Base-by-base conservation (phyloP, 345 rosid species). In the Salix brachista region DNA sequence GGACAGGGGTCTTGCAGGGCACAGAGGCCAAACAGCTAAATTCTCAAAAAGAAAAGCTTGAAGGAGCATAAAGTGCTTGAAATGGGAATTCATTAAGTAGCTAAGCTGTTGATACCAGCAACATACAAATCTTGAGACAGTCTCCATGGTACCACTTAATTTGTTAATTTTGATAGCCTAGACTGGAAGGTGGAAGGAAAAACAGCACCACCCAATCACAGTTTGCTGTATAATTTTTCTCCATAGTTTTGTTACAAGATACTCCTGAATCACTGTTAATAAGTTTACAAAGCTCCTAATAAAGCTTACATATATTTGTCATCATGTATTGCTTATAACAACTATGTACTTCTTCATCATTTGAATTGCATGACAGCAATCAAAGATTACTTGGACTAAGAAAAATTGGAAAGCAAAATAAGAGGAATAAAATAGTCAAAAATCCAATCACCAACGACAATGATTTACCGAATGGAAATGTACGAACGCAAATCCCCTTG, bases 401-500 rank as follows among this genome's bases (percentile, higher is more conserved):
- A 30, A 71, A 34, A 71, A 9, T 14, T 52, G 18, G 21, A 26
- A 37, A 34, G 34, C 58, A 50, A 64, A 62, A 67, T 13, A 61
- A 13, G 34, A 23, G 50, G 37, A 66, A 26, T 10, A 17, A 25
- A 67, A n/a, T 48, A 41, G 48, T 72, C 5, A 50, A 52, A 17
- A 75, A 23, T 17, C 23, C 10, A 36, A 26, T 46, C 62, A 60
- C 48, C 62, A 39, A 12, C 23, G 4, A 67, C 23, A 73, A 13
- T 67, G 30, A 72, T 91, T 36, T 90, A 96, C 99, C 89, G 97
- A 96, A 82, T 89, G 87, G 75, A 96, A 96, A 84, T 96, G 99
- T 12, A 96, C 90, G 87, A 96, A 96, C 26, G 97, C 97, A 81
- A 92, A 96, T 79, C 99, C 98, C 86, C 99, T 90, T 73, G 99